Evolutionary conservation across 352 stramenopile genomes (phyloP), one percentile per base, ranked within the genome.

Genomic region (Globisporangium emineosum): DNA sequence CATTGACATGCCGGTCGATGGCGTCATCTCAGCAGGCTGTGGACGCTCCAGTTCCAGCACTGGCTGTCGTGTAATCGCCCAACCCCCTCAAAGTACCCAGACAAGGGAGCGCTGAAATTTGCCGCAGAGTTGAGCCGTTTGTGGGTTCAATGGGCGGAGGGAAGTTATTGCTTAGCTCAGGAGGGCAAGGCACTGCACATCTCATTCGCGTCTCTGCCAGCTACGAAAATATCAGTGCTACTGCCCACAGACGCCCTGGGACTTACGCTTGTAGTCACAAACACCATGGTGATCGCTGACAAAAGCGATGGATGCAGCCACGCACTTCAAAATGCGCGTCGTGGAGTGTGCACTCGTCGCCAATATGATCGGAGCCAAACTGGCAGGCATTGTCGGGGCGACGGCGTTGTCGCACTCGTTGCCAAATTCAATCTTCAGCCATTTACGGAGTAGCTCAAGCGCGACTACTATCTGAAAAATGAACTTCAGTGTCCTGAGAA

Each of bases 371-470:
- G 78, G 88, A 9, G 81, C 82, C 8, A 76, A 85, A 19, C 64
- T 96, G 21, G 94, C 85, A 12, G 88, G 88, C 40, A 86, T 86
- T 64, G 88, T 86, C 1, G 88, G 88, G 88, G 88, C 65, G 88
- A 86, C 33, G 95, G 85, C 66, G 76, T 82, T 1, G 82, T 96
- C 10, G 69, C 79, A 17, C 60, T 94, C 13, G 72, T 93, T 3
- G 53, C 50, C 19, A 81, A 79, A 19, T n/a, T 56, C 27, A 56
- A 70, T 9, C 68, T 84, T 8, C 27, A 50, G 9, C 63, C 5
- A 17, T 86, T 90, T 52, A 83, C 82, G 53, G 64, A 72, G 51
- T 23, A 59, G 25, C 30, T 89, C 13, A 51, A 64, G 52, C 49
- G 42, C 0, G 74, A 57, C 29, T 86, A 83, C 66, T 89, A 89